Conservation (phyloP, 176 grass and related monocot species). For the Zoysia japonica region DNA sequence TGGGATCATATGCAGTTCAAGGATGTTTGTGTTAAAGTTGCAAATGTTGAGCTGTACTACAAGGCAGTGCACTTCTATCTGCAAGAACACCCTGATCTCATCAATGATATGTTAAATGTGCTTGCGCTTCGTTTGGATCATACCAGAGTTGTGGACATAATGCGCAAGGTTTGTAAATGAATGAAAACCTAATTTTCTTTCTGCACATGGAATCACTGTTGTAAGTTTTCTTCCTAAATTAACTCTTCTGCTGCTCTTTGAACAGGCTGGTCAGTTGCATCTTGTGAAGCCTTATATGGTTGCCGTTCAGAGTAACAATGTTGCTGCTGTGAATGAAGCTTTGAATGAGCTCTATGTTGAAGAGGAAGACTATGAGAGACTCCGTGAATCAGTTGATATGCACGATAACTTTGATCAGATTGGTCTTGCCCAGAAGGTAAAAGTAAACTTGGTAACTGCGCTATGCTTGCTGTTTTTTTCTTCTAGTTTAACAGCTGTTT, state of each 20-base stretch:
- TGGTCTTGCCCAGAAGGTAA: too few relatives aligned
- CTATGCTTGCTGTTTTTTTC: too few relatives aligned
- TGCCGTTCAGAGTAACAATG: too few relatives aligned
- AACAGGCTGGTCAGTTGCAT: too few relatives aligned
- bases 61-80: constrained; percentile 92
- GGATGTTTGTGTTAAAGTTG: constrained; percentile 88
- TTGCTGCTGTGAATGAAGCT: too few relatives aligned
- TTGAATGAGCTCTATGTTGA: too few relatives aligned
- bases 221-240: not conserved
- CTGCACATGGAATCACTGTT: not conserved
- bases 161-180: constrained; percentile 72
- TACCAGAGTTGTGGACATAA: constrained; percentile 91
- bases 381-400: too few relatives aligned
- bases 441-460: too few relatives aligned
- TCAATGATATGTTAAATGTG: constrained; percentile 78
- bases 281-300: too few relatives aligned
- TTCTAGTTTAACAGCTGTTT: too few relatives aligned
- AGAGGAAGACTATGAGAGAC: too few relatives aligned
- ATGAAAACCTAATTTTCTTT: not conserved
- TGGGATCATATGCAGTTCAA: constrained; percentile 99
- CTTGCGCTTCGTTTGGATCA: constrained; percentile 88
- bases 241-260: not conserved
- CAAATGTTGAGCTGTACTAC: constrained; percentile 84
- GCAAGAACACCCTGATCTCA: constrained; percentile 85
- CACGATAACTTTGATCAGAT: too few relatives aligned